Conservation (phyloP, 2,329 filamentous ascomycete genomes). For the Aspergillus arachidicola region DNA sequence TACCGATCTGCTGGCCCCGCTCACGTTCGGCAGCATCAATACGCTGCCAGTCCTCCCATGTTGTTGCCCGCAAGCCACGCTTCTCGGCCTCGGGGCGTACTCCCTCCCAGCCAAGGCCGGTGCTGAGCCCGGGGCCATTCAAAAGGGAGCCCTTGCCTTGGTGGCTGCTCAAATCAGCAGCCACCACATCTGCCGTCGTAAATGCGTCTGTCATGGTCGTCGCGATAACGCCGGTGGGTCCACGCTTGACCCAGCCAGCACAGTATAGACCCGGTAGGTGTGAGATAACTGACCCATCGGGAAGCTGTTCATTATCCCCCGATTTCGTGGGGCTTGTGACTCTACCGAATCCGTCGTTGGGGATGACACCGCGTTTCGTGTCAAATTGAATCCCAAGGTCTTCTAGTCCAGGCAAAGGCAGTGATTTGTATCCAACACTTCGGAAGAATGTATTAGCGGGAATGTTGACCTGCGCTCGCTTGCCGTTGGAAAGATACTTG, state of each 20-base stretch:
- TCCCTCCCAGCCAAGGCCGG: constrained; percentile 72
- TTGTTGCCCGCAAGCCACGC: constrained; percentile 64
- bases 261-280: constrained; percentile 79
- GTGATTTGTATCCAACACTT: constrained; percentile 92
- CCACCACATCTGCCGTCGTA: constrained; percentile 79
- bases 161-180: constrained; percentile 67
- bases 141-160: constrained; percentile 46
- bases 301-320: constrained; percentile 27
- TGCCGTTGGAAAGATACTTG: constrained; percentile 52
- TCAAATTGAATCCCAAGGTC: constrained; percentile 80
- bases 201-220: constrained; percentile 97
- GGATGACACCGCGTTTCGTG: constrained; percentile 70
- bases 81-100: constrained; percentile 63
- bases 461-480: constrained; percentile 53
- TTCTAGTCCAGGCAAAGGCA: constrained; percentile 71
- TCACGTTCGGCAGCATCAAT: constrained; percentile 80
- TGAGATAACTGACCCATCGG: constrained; percentile 45
- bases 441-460: constrained; percentile 77
- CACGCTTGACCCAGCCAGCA: constrained; percentile 93
- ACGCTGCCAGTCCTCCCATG: constrained; percentile 82
- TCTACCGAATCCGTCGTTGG: constrained; percentile 79
- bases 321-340: constrained; percentile 52
- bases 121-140: constrained; percentile 43
- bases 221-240: constrained; percentile 93
- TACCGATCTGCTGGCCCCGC: constrained; percentile 68